A percentile compares a stretch with the other conserved stretches of the same genome.
These are phyloP conservation scores for Batrachochytrium dendrobatidis DNA, from an alignment of 371 early-diverging fungal genomes.

Conservation along the genomic window DNA sequence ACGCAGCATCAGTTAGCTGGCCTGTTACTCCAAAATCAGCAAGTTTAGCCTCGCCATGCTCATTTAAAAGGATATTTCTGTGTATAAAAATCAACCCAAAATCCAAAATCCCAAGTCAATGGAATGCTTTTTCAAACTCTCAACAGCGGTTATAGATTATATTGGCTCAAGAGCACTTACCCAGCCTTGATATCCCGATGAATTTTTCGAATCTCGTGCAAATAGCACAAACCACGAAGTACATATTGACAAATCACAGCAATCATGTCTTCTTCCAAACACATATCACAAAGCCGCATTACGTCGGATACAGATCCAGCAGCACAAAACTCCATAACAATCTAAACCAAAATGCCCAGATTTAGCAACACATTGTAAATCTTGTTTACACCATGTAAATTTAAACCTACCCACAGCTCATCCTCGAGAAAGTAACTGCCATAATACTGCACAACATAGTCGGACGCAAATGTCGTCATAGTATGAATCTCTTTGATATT, in stretches of 20 bases:
- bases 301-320: slow-evolving; percentile 54
- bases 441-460: slow-evolving; percentile 35
- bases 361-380: background rate
- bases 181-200: slow-evolving; percentile 82
- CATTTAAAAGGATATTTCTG: slow-evolving; percentile 68
- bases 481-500: slow-evolving; percentile 44
- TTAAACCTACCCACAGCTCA: slow-evolving; percentile 33
- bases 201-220: slow-evolving; percentile 60
- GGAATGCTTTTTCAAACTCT: no score
- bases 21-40: slow-evolving; percentile 64
- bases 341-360: slow-evolving; percentile 19
- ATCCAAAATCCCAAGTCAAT: background rate
- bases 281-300: slow-evolving; percentile 38
- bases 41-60: slow-evolving; percentile 59
- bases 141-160: background rate
- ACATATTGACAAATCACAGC: slow-evolving; percentile 43
- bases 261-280: slow-evolving; percentile 48
- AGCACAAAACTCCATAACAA: slow-evolving; percentile 54
- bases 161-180: slow-evolving; percentile 12
- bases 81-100: background rate
- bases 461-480: slow-evolving; percentile 35
- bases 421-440: slow-evolving; percentile 34
- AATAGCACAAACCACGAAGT: slow-evolving; percentile 49
- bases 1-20: slow-evolving; percentile 47
- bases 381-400: background rate